Percentiles rank a stretch among this genome's conserved stretches.
Evolutionary conservation across 2,329 filamentous ascomycete genomes (phyloP).

Genomic region (Neofusicoccum parvum): DNA sequence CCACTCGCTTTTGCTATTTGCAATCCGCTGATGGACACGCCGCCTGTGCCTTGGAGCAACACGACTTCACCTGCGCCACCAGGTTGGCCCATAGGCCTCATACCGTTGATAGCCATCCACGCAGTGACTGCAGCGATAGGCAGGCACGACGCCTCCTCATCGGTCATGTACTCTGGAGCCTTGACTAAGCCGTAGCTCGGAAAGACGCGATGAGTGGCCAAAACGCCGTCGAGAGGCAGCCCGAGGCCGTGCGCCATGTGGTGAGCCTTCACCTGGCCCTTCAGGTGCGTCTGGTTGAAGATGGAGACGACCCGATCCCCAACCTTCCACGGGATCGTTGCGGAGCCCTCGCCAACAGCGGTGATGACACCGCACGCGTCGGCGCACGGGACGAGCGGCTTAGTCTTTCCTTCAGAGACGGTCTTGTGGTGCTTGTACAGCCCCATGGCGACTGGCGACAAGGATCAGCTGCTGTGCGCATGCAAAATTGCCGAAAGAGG

Average conservation of each 20-base stretch:
- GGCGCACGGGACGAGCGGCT: slow-evolving; percentile 63
- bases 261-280: slow-evolving; percentile 60
- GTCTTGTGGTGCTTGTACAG: slow-evolving; percentile 67
- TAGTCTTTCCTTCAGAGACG: slow-evolving; percentile 41
- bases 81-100: slow-evolving; percentile 56
- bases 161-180: slow-evolving; percentile 58
- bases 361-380: slow-evolving; percentile 70
- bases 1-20: slow-evolving; percentile 48
- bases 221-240: slow-evolving; percentile 59
- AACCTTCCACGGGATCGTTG: slow-evolving; percentile 49
- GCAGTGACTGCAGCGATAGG: slow-evolving; percentile 66
- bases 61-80: slow-evolving; percentile 45
- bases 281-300: slow-evolving; percentile 60
- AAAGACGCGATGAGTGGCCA: slow-evolving; percentile 64
- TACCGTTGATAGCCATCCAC: slow-evolving; percentile 66
- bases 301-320: slow-evolving; percentile 70
- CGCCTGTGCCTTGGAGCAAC: slow-evolving; percentile 48
- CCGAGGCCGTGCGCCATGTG: slow-evolving; percentile 63
- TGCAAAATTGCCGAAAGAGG: not conserved
- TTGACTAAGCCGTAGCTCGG: slow-evolving; percentile 57
- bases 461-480: slow-evolving; percentile 3
- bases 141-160: slow-evolving; percentile 62
- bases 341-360: slow-evolving; percentile 47
- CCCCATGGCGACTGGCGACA: slow-evolving; percentile 60
- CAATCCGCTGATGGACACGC: slow-evolving; percentile 44